Evolutionary conservation across 768 basidiomycete genomes (phyloP).

Genomic region (Bullera alba): DNA sequence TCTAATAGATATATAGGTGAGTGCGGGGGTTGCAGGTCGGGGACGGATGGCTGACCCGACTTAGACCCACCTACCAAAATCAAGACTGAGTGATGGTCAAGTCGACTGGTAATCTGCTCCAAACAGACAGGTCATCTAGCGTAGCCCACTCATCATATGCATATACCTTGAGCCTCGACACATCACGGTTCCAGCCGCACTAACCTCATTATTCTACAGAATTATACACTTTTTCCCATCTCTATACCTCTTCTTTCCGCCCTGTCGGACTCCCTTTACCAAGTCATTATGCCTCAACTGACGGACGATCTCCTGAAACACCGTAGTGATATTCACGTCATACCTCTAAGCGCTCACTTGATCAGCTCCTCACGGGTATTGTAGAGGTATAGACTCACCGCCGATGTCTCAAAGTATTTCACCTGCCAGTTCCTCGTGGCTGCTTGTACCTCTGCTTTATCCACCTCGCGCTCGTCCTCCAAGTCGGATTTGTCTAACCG

Average conservation of each 20-base stretch:
- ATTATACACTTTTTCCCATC: neutral
- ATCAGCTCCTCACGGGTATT: neutral
- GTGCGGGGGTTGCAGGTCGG: neutral
- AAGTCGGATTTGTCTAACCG: constrained; percentile 56
- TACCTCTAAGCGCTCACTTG: neutral
- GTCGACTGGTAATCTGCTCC: neutral
- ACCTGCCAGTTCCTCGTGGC: constrained; percentile 16
- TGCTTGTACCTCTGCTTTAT: constrained; percentile 39
- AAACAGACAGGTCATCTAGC: neutral
- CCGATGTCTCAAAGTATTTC: constrained; percentile 28
- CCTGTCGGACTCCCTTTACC: neutral
- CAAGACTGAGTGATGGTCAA: constrained; percentile 6
- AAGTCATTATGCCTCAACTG: neutral
- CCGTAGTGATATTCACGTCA: no score
- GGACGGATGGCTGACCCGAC: neutral
- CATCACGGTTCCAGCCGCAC: neutral
- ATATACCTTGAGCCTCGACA: neutral
- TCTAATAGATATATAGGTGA: constrained; percentile 24
- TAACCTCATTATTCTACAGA: neutral
- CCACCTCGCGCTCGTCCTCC: constrained; percentile 70
- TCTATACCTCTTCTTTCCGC: neutral
- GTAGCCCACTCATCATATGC: neutral
- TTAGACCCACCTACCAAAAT: constrained; percentile 15
- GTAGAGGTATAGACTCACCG: constrained; percentile 11
- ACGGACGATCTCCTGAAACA: neutral